Evolutionary conservation across 1,284 basidiomycete genomes (phyloP), one percentile per base, ranked within the genome.

Genomic region (Bondarzewia mesenterica): DNA sequence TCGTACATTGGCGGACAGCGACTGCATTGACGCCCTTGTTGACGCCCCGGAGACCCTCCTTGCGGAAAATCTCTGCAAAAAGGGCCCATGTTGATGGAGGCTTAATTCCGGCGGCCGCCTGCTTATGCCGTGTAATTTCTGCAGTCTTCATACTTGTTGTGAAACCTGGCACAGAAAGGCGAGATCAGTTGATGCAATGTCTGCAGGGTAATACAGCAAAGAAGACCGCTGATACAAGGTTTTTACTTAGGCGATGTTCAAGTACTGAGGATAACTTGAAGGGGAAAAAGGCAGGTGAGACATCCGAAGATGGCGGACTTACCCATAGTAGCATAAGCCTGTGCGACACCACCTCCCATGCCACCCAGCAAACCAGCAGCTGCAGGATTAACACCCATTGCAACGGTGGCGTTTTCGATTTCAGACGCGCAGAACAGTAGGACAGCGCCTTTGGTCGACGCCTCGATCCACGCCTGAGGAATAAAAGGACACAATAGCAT

Each of bases 21-120:
- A 99, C 96, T 21, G 96, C 96, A 61, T 99, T 98, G 53, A 99
- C 96, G 69, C 96, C 96, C 75, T 98, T 99, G 81, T 99, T 99
- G 62, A 99, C 94, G 50, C 96, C 96, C 47, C 82, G 80, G 64
- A 99, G 78, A 63, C 96, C 96, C 61, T 97, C 96, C 47, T 85
- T 77, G 47, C 85, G 80, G 70, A 93, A 97, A 58, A 99, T 99
- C 63, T 98, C 93, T 56, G 75, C 82, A 62, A 99, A 98, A 39
- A 98, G 85, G 47, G 85, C 86, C 82, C 90, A 96, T 5, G 94
- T 99, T 40, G 92, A 95, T 42, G 90, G 92, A 8, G 92, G 90
- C 63, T 91, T 89, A 44, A 87, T 78, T 41, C 96, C 96, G 23
- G 81, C 66, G n/a, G 83, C 82, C n/a, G 84, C 86, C 62, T 93